Conservation (phyloP, 2,329 filamentous ascomycete genomes). For the Chrysoporthe austroafricana region DNA sequence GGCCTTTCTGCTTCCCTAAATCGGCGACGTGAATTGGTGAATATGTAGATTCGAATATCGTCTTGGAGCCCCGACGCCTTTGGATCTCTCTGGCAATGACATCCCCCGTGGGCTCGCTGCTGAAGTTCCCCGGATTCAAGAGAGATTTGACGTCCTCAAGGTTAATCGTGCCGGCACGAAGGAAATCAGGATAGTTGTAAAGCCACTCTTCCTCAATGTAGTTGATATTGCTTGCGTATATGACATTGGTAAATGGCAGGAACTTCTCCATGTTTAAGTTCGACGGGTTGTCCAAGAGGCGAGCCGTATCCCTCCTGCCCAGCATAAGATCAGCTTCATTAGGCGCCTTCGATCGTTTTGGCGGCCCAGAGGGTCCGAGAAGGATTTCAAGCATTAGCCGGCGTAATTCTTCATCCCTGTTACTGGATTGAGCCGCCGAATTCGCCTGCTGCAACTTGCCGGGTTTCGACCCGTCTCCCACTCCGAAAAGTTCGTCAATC, state of each 20-base stretch:
- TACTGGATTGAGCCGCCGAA: neutral
- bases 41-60: no score
- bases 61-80: no score
- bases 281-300: neutral
- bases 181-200: conserved; percentile 29
- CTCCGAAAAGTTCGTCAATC: neutral
- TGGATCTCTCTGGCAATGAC: neutral
- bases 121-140: neutral
- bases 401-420: neutral
- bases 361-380: neutral
- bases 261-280: conserved; percentile 20
- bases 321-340: neutral
- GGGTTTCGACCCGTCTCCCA: neutral
- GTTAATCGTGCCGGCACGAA: neutral
- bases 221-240: conserved; percentile 26
- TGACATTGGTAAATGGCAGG: conserved; percentile 18
- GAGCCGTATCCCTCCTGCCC: neutral
- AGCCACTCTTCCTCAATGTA: conserved; percentile 31
- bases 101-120: neutral
- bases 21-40: neutral
- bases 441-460: neutral
- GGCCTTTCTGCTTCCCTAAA: neutral
- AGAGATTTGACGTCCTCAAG: neutral
- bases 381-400: neutral
- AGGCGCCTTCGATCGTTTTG: no score